These are phyloP conservation scores for Fusarium sp. DNA, from an alignment of 2,329 filamentous ascomycete species.

Conservation along the genomic window DNA sequence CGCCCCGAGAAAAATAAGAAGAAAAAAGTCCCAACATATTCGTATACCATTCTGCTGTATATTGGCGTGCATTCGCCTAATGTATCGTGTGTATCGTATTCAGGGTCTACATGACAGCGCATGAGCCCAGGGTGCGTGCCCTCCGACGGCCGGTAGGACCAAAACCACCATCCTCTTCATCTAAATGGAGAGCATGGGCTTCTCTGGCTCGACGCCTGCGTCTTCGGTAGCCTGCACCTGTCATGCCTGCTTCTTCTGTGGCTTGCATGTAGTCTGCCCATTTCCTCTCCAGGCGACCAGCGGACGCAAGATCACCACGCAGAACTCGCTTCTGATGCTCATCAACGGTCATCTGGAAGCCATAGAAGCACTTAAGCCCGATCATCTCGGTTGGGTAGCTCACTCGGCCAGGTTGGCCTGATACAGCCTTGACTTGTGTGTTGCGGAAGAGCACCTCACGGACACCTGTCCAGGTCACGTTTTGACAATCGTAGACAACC, in stretches of 20 bases:
- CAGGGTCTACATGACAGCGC: slow-evolving; percentile 69
- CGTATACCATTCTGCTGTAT: slow-evolving; percentile 1
- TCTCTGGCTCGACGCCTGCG: slow-evolving; percentile 82
- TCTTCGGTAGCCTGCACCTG: slow-evolving; percentile 72
- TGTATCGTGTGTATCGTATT: not conserved
- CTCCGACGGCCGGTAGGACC: slow-evolving; percentile 64
- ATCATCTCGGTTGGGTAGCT: slow-evolving; percentile 83
- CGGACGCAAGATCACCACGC: slow-evolving; percentile 77
- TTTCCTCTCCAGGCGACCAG: slow-evolving; percentile 83
- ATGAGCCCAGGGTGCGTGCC: slow-evolving; percentile 71
- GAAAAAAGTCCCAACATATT: not conserved
- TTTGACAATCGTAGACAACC: slow-evolving; percentile 89
- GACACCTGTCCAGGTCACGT: slow-evolving; percentile 92
- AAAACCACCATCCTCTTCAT: slow-evolving; percentile 78
- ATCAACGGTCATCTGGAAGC: slow-evolving; percentile 93
- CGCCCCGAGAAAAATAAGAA: not conserved
- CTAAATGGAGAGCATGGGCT: slow-evolving; percentile 80
- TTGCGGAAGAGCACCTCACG: slow-evolving; percentile 89
- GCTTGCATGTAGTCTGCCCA: slow-evolving; percentile 97
- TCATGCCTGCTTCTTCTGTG: slow-evolving; percentile 81
- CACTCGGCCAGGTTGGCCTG: slow-evolving; percentile 50
- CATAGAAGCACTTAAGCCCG: slow-evolving; percentile 91
- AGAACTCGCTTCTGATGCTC: slow-evolving; percentile 91
- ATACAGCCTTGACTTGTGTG: slow-evolving; percentile 71
- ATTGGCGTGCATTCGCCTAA: not conserved